A percentile compares a stretch with the other conserved stretches of the same genome.
Evolutionary conservation across 1,284 basidiomycete genomes (phyloP).

Genomic region (Schizopora paradoxa): DNA sequence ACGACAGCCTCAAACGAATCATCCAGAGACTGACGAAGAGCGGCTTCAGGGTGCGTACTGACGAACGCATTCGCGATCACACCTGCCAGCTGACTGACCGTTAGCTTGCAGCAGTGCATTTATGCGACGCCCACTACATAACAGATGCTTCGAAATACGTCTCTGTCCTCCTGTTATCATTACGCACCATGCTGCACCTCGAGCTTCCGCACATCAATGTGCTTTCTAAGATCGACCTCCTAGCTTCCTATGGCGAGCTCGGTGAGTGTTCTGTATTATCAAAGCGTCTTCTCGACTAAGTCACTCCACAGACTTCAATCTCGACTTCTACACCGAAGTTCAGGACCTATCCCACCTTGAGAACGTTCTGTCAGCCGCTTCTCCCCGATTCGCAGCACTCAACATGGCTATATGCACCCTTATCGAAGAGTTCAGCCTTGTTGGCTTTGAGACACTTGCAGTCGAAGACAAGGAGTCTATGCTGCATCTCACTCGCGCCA

Average conservation of each 20-base stretch:
- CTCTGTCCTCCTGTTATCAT: constrained; percentile 84
- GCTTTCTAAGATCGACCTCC: constrained; percentile 90
- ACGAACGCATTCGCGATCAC: constrained; percentile 15
- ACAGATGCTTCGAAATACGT: constrained; percentile 96
- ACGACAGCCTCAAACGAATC: constrained; percentile 81
- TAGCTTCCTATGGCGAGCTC: constrained; percentile 83
- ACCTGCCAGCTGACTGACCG: constrained; percentile 24
- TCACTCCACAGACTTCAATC: constrained; percentile 75
- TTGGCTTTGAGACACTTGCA: constrained; percentile 95
- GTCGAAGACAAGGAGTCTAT: constrained; percentile 95
- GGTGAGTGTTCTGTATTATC: constrained; percentile 45
- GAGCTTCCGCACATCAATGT: constrained; percentile 98
- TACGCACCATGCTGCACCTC: constrained; percentile 96
- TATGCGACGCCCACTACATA: constrained; percentile 96
- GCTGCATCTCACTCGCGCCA: constrained; percentile 74
- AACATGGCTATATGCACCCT: constrained; percentile 90
- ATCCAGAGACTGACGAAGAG: constrained; percentile 67
- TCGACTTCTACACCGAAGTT: constrained; percentile 97
- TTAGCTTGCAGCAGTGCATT: constrained; percentile 89
- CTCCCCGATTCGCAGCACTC: constrained; percentile 67
- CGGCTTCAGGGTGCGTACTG: constrained; percentile 75
- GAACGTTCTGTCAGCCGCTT: constrained; percentile 62
- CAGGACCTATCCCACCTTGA: constrained; percentile 92
- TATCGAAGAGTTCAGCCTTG: constrained; percentile 91
- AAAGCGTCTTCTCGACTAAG: background rate